Evolutionary conservation across 306 rosid species (phyloP).

Genomic region (Rubus idaeus): DNA sequence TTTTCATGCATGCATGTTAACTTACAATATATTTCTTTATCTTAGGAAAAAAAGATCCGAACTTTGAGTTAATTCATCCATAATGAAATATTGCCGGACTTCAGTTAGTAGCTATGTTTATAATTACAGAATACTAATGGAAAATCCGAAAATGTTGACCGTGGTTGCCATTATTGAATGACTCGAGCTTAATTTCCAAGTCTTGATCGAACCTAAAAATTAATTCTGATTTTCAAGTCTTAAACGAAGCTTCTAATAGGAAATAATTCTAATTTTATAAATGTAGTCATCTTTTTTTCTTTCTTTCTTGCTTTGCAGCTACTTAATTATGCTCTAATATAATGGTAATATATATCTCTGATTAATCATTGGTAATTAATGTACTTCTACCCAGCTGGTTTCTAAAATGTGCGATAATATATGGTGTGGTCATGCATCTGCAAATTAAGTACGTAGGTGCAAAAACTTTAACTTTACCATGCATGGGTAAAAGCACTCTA

Average conservation of each 20-base stretch:
- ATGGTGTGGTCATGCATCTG: not conserved
- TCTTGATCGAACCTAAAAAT: not conserved
- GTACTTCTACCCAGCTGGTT: not conserved
- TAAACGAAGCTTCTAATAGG: not conserved
- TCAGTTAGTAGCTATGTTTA: too few species aligned
- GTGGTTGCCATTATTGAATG: not conserved
- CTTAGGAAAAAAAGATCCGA: not conserved
- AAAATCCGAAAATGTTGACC: not conserved
- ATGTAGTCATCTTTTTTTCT: not conserved
- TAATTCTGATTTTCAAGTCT: not conserved
- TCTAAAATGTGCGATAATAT: not conserved
- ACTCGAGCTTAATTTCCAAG: not conserved
- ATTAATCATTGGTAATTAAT: not conserved
- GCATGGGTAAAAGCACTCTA: not conserved
- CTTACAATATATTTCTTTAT: too few species aligned
- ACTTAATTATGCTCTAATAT: not conserved
- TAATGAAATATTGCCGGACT: not conserved
- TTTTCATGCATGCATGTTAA: too few species aligned
- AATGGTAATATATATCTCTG: too few species aligned
- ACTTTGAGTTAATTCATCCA: not conserved
- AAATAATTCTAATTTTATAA: not conserved
- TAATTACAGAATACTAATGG: not conserved
- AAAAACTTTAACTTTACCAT: not conserved
- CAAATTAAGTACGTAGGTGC: not conserved
- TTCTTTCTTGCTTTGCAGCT: not conserved